Base-by-base conservation (phyloP, 2,329 filamentous ascomycete species). In the Hypoxylon sp. region DNA sequence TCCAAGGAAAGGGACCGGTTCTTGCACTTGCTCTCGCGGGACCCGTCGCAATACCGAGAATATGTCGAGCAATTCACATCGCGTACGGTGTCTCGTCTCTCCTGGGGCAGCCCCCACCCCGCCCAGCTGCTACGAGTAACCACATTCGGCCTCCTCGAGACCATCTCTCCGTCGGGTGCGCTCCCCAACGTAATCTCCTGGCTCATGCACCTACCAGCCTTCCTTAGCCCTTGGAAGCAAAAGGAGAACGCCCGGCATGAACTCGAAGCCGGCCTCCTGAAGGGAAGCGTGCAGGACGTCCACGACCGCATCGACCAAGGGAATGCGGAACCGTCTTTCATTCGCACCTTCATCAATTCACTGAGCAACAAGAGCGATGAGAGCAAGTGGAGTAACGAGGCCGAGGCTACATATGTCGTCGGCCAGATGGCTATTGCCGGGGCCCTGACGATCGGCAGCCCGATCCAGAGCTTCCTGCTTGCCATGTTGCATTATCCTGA, bases 371-470 rank as follows among this genome's bases (percentile, higher is more conserved):
- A 63, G 22, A 61, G 55, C 5, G 70, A 68, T 4, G 73, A 73
- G 33, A 50, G 64, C 4, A 75, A 74, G 36, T 75, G 74, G 69
- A 72, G 76, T 8, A 69, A 74, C 1, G 76, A 76, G 51, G 62
- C 70, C 24, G 81, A 83, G 67, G 81, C 80, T 1, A 78, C 76
- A 22, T 79, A 82, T 57, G 79, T 82, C 0, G 80, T 83, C 8
- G 81, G 81, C 1, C 76, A 82, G 71, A 82, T 83, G 80, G 81
- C 81, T 16, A 83, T 83, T 54, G 81, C 81, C 1, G 81, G 81
- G 0, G 80, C 80, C 0, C 45, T 82, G 38, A 82, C 80, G 0
- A 82, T 82, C 46, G 80, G 80, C 2, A 80, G 78, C 58, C 80
- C 80, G 1, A 79, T 82, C 26, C 80, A 82, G 75, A 80, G 76